Evolutionary conservation across 805 yeast species (phyloP), one percentile per base, ranked within the genome.

Genomic region (Candida parachauliodes): DNA sequence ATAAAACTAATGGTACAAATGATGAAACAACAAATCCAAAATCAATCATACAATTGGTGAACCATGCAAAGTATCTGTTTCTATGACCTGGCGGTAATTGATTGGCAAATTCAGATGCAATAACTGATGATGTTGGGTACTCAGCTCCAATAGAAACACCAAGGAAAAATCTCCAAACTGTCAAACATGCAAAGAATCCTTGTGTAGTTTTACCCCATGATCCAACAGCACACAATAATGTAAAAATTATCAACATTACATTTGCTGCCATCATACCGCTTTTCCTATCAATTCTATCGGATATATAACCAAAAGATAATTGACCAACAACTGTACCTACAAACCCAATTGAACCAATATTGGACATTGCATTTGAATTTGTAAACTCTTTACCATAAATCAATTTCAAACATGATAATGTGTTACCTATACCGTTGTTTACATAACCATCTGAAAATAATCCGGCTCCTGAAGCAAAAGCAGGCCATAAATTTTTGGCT

Each of bases 71-170:
- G 71, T 83, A 88, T 58, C 96, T 74, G 65, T 89, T 88, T 68
- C 97, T 82, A 43, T 74, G 72, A 41, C 95, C 95, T n/a, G 78
- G 72, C 12, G 89, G 85, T 49, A 88, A 66, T 44, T 77, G 64
- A 40, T 84, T 80, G 31, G 94, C 79, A 27, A 94, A 93, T 61
- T 89, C 97, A 20, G 96, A 88, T 49, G 94, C 87, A 24, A 95
- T 94, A 14, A 89, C 91, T 7, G 95, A 83, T 31, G 96, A 89
- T 9, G 94, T 83, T 32, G 96, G 96, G 56, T 89, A 89, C 63
- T 89, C 98, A 34, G 94, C 89, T 50, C 98, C 98, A 49, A 91
- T 85, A 52, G 89, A 94, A 46, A 87, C 69, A 63, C 98, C 98
- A 36, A 89, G 65, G 62, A 89, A 81, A 60, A 86, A 86, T 60